phyloP scores from a whole-genome alignment of 805 yeast species.

The Priceomyces haplophilus region DNA sequence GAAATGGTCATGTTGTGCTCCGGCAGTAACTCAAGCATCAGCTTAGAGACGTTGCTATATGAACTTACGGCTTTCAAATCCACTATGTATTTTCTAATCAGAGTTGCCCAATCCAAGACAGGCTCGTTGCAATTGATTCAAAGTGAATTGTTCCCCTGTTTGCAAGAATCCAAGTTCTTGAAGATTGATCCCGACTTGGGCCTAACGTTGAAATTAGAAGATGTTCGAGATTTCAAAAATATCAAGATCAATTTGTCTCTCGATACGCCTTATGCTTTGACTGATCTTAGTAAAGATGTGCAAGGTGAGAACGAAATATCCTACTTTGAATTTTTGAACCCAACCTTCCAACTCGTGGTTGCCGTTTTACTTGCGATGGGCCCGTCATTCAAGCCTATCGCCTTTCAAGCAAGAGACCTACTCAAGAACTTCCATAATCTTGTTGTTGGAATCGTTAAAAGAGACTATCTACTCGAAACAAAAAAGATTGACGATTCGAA shows the following conservation, averaged over 20 bases:
- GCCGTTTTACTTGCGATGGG: conserved; percentile 75
- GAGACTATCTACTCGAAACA: conserved; percentile 43
- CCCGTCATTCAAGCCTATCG: conserved; percentile 61
- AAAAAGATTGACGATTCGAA: conserved; percentile 10
- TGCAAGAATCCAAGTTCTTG: conserved; percentile 56
- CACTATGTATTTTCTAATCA: conserved; percentile 61
- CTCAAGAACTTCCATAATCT: conserved; percentile 52
- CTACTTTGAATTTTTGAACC: conserved; percentile 64
- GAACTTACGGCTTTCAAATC: conserved; percentile 78
- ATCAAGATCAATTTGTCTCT: conserved; percentile 47
- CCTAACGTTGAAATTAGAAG: conserved; percentile 40
- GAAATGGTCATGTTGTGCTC: conserved; percentile 47
- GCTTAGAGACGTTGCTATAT: conserved; percentile 56
- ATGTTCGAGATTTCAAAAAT: conserved; percentile 18
- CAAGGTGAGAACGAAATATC: conserved; percentile 38
- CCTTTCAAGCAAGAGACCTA: conserved; percentile 50
- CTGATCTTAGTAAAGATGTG: conserved; percentile 8
- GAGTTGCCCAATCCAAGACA: conserved; percentile 69
- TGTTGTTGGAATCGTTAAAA: conserved; percentile 59
- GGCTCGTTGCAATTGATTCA: conserved; percentile 81
- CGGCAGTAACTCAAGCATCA: conserved; percentile 27
- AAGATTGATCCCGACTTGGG: conserved; percentile 79
- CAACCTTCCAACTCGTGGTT: conserved; percentile 68
- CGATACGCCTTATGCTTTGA: conserved; percentile 48
- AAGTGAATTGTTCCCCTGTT: conserved; percentile 63